Percentiles rank a stretch among this genome's conserved stretches.
phyloP scores from a whole-genome alignment of 2,329 filamentous ascomycete species.

The Dactylellina sp. region DNA sequence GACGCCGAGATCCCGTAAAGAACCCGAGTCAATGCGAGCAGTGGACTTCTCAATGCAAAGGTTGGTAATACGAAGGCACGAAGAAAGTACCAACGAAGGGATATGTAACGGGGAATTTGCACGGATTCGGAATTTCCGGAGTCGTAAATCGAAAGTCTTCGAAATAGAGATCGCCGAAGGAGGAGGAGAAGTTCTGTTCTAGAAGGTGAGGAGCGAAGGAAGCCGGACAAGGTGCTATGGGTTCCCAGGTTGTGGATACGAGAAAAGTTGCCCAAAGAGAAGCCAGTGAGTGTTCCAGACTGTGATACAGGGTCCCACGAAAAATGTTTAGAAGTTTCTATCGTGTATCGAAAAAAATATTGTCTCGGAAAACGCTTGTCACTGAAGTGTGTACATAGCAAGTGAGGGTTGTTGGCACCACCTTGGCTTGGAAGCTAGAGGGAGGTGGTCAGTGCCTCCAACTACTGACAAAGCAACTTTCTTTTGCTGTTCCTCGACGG shows the following conservation, averaged over 20 bases:
- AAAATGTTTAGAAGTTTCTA: conserved; percentile 39
- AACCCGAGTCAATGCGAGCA: conserved; percentile 19
- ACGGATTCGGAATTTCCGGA: conserved; percentile 51
- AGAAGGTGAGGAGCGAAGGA: conserved; percentile 22
- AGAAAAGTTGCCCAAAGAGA: conserved; percentile 22
- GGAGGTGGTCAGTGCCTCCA: conserved; percentile 40
- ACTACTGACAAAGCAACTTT: conserved; percentile 46
- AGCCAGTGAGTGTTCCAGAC: conserved; percentile 40
- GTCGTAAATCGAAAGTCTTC: conserved; percentile 11
- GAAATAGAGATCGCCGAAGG: conserved; percentile 44
- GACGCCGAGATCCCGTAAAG: conserved; percentile 11
- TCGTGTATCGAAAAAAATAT: conserved; percentile 34
- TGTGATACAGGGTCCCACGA: conserved; percentile 48
- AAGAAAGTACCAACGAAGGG: conserved; percentile 1
- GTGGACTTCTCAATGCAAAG: conserved; percentile 26
- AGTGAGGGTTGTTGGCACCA: conserved; percentile 24
- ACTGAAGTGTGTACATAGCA: conserved; percentile 30
- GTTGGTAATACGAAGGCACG: conserved; percentile 28
- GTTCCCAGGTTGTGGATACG: conserved; percentile 3
- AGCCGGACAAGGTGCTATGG: conserved; percentile 1
- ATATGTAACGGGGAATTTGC: conserved; percentile 36
- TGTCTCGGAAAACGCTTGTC: conserved; percentile 43
- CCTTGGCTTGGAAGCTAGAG: conserved; percentile 42
- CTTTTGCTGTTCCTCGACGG: conserved; percentile 31
- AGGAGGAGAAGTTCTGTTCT: conserved; percentile 18